These are phyloP conservation scores for Nicotiana noctiflora DNA, from an alignment of 257 asterid genomes.

Conservation along the genomic window DNA sequence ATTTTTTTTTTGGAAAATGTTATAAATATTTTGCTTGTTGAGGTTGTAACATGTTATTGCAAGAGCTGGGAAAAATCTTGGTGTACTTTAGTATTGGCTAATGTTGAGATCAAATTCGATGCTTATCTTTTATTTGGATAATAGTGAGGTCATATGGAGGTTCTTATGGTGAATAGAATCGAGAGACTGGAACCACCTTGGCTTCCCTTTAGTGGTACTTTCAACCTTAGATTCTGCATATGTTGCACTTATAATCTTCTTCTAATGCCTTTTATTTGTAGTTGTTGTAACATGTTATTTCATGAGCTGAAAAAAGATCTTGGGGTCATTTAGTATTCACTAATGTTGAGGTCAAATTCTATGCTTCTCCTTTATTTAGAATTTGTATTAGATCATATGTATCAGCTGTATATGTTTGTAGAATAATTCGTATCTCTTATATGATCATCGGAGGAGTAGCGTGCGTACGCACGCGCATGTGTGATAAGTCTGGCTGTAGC, in stretches of 20 bases:
- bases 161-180: neutral
- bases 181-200: neutral
- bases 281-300: neutral
- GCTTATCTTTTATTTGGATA: neutral
- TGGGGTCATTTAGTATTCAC: neutral
- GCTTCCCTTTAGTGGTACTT: neutral
- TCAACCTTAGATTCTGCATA: neutral
- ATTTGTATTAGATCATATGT: neutral
- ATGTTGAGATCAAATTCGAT: neutral
- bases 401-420: neutral
- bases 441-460: neutral
- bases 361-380: neutral
- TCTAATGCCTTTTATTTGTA: neutral
- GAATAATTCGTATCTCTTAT: neutral
- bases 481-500: neutral
- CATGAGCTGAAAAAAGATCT: neutral
- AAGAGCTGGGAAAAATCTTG: neutral
- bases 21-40: neutral
- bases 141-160: neutral
- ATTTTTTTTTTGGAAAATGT: too few species aligned
- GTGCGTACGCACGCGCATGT: neutral
- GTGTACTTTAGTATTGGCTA: neutral
- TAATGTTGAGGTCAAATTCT: neutral
- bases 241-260: neutral
- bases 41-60: neutral